A percentile compares a stretch with the other conserved stretches of the same genome.
Evolutionary conservation across 495 filamentous ascomycete genomes (phyloP).

Genomic region (Aspergillus diversus): DNA sequence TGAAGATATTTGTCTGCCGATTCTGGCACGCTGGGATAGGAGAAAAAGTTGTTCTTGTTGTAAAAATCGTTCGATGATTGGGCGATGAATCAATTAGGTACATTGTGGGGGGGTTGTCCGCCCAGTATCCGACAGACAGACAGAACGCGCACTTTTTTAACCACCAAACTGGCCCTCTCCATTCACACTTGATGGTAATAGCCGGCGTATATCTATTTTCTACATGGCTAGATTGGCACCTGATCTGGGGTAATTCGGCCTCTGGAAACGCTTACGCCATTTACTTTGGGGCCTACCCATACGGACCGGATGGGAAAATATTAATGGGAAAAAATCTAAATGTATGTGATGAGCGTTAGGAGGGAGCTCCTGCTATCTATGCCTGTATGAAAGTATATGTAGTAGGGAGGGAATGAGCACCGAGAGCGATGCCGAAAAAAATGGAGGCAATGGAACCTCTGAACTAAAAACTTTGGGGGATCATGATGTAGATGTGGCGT

Average conservation of each 20-base stretch:
- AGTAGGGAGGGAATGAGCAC: not conserved
- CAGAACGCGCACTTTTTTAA: too few relatives aligned
- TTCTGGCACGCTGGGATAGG: not conserved
- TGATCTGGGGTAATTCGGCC: too few relatives aligned
- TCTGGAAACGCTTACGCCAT: too few relatives aligned
- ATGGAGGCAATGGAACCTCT: not conserved
- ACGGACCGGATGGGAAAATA: too few relatives aligned
- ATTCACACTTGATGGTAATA: too few relatives aligned
- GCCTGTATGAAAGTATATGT: constrained; percentile 2
- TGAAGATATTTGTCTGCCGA: not conserved
- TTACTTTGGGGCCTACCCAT: too few relatives aligned
- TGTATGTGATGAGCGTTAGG: too few relatives aligned
- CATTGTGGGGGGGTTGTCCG: constrained; percentile 37
- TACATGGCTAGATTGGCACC: too few relatives aligned
- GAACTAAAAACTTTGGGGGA: not conserved
- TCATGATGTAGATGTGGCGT: constrained; percentile 11
- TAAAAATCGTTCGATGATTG: not conserved
- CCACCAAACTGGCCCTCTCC: too few relatives aligned
- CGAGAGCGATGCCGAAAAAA: not conserved
- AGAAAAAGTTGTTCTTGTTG: not conserved
- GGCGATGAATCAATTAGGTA: constrained; percentile 20
- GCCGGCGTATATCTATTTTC: too few relatives aligned
- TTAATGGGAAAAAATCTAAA: too few relatives aligned
- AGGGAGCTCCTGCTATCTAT: not conserved
- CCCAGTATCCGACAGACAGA: not conserved